Conservation (phyloP, 768 basidiomycete species). For the Tricholoma hemisulphureum region DNA sequence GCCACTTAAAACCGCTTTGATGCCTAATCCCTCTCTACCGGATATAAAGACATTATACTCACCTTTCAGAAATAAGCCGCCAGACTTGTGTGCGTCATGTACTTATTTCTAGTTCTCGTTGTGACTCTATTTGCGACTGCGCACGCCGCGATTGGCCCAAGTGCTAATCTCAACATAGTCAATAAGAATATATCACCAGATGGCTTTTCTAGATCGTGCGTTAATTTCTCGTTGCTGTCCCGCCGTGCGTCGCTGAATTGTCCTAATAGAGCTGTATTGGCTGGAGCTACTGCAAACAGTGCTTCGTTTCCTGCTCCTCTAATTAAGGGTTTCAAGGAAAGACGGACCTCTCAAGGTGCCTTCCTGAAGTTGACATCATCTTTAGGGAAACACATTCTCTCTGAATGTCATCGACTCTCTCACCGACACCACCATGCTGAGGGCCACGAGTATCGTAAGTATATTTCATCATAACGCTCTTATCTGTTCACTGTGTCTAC, state of each 20-base stretch:
- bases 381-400: neutral
- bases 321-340: constrained; percentile 29
- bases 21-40: neutral
- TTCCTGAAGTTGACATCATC: neutral
- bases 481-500: too few relatives aligned
- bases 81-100: neutral
- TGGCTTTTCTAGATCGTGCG: constrained; percentile 33
- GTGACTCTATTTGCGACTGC: neutral
- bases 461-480: neutral
- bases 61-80: neutral
- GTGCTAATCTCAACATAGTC: constrained; percentile 33
- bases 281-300: constrained; percentile 19
- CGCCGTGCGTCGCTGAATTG: neutral
- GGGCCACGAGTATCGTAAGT: constrained; percentile 1
- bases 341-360: neutral
- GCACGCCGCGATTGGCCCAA: constrained; percentile 25
- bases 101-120: neutral
- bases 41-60: neutral
- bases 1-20: neutral
- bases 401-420: constrained; percentile 3
- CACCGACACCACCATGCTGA: constrained; percentile 1
- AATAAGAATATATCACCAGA: constrained; percentile 47
- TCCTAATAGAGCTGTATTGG: constrained; percentile 29
- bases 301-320: constrained; percentile 30
- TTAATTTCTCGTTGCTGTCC: neutral